phyloP scores from a whole-genome alignment of 1,284 basidiomycete genomes.

The Pseudozyma sp. region DNA sequence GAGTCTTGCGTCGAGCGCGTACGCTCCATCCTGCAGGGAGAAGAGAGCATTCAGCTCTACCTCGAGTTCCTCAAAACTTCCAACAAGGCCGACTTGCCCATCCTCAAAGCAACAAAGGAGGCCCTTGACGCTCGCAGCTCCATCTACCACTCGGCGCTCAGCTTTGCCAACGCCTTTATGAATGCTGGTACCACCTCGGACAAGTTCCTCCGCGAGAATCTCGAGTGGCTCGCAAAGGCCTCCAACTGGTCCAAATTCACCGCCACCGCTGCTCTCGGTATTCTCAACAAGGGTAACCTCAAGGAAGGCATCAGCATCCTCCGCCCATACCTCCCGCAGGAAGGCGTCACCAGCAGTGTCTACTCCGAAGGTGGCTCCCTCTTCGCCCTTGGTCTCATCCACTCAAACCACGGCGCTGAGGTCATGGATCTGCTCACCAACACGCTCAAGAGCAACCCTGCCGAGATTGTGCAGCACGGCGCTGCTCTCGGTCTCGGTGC shows the following conservation, averaged over 20 bases:
- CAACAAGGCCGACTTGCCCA: constrained; percentile 66
- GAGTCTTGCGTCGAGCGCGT: constrained; percentile 55
- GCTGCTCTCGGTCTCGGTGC: constrained; percentile 68
- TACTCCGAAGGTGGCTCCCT: constrained; percentile 68
- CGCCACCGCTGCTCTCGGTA: constrained; percentile 67
- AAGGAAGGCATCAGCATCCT: constrained; percentile 65
- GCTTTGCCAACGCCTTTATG: constrained; percentile 68
- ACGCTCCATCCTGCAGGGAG: constrained; percentile 62
- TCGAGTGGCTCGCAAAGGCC: constrained; percentile 68
- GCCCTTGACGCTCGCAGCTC: constrained; percentile 66
- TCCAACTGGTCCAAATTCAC: constrained; percentile 69
- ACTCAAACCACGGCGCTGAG: constrained; percentile 67
- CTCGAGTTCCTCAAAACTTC: constrained; percentile 66
- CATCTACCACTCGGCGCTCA: constrained; percentile 68
- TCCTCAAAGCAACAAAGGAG: constrained; percentile 67
- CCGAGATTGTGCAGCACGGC: constrained; percentile 68
- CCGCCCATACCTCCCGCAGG: constrained; percentile 66
- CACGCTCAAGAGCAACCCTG: constrained; percentile 65
- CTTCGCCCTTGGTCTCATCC: constrained; percentile 68
- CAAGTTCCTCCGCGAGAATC: constrained; percentile 67
- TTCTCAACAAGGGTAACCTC: constrained; percentile 68
- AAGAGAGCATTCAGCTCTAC: constrained; percentile 68
- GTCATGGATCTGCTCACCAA: constrained; percentile 66
- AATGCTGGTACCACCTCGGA: constrained; percentile 68
- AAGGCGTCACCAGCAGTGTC: constrained; percentile 62